Percentiles rank a stretch among this genome's conserved stretches.
phyloP scores from a whole-genome alignment of 177 flowering plant genomes.

The Vitis hybrid region DNA sequence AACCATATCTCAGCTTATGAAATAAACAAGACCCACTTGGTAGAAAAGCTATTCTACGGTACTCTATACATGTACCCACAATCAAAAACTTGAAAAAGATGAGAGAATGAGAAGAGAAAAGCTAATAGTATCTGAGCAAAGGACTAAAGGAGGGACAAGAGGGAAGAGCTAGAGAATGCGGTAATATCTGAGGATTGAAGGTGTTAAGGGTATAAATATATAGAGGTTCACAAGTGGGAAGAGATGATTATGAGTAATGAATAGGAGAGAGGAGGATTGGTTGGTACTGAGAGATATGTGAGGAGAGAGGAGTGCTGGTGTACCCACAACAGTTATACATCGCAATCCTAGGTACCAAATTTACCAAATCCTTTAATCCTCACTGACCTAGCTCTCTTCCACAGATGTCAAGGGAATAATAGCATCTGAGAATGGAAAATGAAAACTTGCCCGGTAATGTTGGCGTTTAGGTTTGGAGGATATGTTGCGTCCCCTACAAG shows the following conservation, averaged over 20 bases:
- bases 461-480: conserved; percentile 24
- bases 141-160: background rate
- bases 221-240: conserved; percentile 4
- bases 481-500: conserved; percentile 44
- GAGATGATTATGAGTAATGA: conserved; percentile 21
- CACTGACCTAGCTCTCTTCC: conserved; percentile 24
- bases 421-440: conserved; percentile 14
- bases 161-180: background rate
- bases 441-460: conserved; percentile 25
- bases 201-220: conserved; percentile 9
- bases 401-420: conserved; percentile 20
- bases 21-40: conserved; percentile 19
- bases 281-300: conserved; percentile 32
- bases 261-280: conserved; percentile 29
- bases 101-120: background rate
- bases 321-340: conserved; percentile 56
- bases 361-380: conserved; percentile 30
- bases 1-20: conserved; percentile 9
- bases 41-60: conserved; percentile 2
- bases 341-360: conserved; percentile 52
- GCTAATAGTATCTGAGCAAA: background rate
- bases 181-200: conserved; percentile 6
- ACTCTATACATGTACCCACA: background rate
- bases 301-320: conserved; percentile 23
- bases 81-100: background rate